These are phyloP conservation scores for Casuarina glauca DNA, from an alignment of 306 rosid species.

Conservation along the genomic window DNA sequence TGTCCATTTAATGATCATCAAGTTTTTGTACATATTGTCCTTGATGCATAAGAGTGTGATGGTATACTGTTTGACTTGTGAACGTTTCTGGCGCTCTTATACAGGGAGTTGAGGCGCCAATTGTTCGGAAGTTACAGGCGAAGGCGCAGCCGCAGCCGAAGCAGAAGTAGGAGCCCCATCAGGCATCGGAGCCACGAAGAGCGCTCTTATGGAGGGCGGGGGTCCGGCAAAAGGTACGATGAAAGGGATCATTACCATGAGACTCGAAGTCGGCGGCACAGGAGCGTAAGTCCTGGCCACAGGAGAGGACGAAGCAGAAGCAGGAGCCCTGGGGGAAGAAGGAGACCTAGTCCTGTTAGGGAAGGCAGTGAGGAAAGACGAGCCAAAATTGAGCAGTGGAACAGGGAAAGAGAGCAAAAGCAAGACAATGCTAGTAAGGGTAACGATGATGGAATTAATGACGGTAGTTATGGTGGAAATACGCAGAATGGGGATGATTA, in stretches of 20 bases:
- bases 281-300: conserved; percentile 60
- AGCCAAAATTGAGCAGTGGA: conserved; percentile 88
- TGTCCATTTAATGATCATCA: neutral
- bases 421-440: conserved; percentile 34
- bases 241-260: conserved; percentile 60
- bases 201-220: conserved; percentile 42
- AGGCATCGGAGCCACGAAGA: conserved; percentile 76
- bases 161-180: conserved; percentile 73
- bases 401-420: conserved; percentile 64
- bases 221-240: conserved; percentile 62
- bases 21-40: neutral
- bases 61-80: neutral
- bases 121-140: conserved; percentile 47
- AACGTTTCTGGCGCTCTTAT: neutral
- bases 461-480: conserved; percentile 20
- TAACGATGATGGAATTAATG: conserved; percentile 23
- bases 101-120: conserved; percentile 69
- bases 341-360: conserved; percentile 60
- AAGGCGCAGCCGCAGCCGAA: conserved; percentile 53
- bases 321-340: conserved; percentile 54
- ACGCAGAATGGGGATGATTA: conserved; percentile 32
- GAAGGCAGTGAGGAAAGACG: conserved; percentile 85
- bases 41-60: neutral
- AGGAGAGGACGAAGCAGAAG: conserved; percentile 55
- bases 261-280: conserved; percentile 56